These are phyloP conservation scores for Mikania micrantha DNA, from an alignment of 129 eudicot genomes.

Conservation along the genomic window DNA sequence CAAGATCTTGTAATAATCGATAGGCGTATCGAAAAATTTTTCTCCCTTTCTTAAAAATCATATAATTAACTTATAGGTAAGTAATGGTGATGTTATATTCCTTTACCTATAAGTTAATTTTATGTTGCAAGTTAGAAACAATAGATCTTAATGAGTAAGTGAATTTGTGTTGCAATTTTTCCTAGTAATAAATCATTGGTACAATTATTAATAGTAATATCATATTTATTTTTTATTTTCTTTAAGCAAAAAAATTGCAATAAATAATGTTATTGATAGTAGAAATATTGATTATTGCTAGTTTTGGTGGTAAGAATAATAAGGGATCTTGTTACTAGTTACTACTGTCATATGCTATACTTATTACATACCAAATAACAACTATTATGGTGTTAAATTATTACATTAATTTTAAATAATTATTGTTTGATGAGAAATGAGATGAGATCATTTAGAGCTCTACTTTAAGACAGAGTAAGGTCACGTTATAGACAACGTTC, in stretches of 20 bases:
- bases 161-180: not conserved
- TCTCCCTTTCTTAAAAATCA: not conserved
- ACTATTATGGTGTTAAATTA: not conserved
- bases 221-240: too few species aligned
- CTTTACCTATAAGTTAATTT: conserved; percentile 17
- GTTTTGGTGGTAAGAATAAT: not conserved
- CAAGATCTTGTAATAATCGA: conserved; percentile 28
- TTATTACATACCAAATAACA: not conserved
- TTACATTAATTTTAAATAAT: too few species aligned
- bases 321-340: not conserved
- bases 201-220: not conserved
- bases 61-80: conserved; percentile 21
- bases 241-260: too few species aligned
- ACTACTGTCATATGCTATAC: not conserved
- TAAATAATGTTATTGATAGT: not conserved
- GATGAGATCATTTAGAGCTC: too few species aligned
- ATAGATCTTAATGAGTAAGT: conserved; percentile 2
- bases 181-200: not conserved
- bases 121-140: conserved; percentile 13
- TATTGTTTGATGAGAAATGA: too few species aligned
- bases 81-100: not conserved
- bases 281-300: not conserved
- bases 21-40: not conserved
- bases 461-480: too few species aligned
- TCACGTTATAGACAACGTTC: too few species aligned